These are phyloP conservation scores for Aspergillus carbonarius DNA, from an alignment of 2,329 filamentous ascomycete species.

Conservation along the genomic window DNA sequence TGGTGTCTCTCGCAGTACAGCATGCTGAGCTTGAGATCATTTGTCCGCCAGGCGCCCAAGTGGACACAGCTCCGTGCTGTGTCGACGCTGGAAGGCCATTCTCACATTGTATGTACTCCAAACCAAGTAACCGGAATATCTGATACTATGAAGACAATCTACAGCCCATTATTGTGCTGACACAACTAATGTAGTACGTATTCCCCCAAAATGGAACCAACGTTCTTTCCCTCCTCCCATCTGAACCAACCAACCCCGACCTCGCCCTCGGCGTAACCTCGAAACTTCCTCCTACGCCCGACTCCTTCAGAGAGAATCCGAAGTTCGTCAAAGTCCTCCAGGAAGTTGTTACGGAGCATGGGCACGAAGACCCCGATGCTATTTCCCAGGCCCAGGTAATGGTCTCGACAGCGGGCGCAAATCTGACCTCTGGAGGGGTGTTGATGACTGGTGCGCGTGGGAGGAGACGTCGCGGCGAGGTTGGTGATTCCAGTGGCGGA, in stretches of 20 bases:
- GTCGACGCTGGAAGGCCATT: conserved; percentile 39
- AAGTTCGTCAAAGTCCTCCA: conserved; percentile 58
- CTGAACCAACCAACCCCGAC: conserved; percentile 52
- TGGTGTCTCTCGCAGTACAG: not conserved
- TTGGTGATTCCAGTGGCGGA: conserved; percentile 53
- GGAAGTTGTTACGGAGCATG: conserved; percentile 55
- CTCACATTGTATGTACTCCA: conserved; percentile 39
- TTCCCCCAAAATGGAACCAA: conserved; percentile 44
- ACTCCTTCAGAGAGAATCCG: conserved; percentile 57
- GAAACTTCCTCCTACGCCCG: conserved; percentile 56
- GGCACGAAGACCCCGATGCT: conserved; percentile 56
- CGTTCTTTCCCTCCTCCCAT: conserved; percentile 58
- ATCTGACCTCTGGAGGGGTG: conserved; percentile 52
- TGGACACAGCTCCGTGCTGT: conserved; percentile 31
- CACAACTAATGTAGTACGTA: conserved; percentile 44
- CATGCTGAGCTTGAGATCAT: conserved; percentile 28
- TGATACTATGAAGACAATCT: too few species aligned
- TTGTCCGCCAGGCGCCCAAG: conserved; percentile 22
- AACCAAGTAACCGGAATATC: too few species aligned
- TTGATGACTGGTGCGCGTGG: conserved; percentile 42
- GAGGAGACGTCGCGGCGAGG: conserved; percentile 37
- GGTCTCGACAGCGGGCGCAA: conserved; percentile 58
- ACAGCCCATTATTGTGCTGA: not conserved
- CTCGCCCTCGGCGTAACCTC: conserved; percentile 57
- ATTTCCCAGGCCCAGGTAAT: conserved; percentile 60